Conservation (phyloP, 2,329 filamentous ascomycete genomes). For the Amauroascus verrucosus region DNA sequence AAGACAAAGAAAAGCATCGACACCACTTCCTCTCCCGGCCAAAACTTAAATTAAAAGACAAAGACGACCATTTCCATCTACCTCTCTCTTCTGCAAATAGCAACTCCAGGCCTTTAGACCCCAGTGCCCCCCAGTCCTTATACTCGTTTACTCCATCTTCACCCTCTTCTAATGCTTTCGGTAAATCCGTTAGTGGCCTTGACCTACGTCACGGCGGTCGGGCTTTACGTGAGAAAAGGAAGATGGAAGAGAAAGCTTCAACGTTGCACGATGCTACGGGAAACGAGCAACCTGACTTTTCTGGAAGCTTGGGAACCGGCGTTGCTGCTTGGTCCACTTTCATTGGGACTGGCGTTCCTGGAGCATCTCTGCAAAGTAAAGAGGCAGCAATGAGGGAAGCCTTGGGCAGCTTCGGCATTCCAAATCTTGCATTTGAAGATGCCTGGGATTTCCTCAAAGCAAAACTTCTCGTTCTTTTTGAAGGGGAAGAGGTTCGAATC, state of each 20-base stretch:
- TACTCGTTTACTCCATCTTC: conserved; percentile 58
- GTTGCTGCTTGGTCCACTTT: conserved; percentile 23
- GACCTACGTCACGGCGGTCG: conserved; percentile 69
- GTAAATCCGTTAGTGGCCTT: conserved; percentile 70
- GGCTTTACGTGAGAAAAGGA: conserved; percentile 69
- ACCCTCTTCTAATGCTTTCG: conserved; percentile 53
- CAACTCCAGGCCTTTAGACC: conserved; percentile 54
- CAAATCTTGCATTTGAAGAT: conserved; percentile 58
- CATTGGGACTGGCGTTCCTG: conserved; percentile 26
- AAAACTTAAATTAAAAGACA: conserved; percentile 54
- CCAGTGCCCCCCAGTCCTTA: conserved; percentile 52
- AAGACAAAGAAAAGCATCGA: conserved; percentile 37
- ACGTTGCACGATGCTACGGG: conserved; percentile 14
- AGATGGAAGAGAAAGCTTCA: conserved; percentile 50
- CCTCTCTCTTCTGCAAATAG: conserved; percentile 55
- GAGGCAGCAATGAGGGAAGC: conserved; percentile 34
- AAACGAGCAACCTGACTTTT: conserved; percentile 28
- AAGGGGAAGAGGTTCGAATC: conserved; percentile 53
- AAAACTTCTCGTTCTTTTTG: conserved; percentile 53
- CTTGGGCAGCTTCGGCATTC: conserved; percentile 48
- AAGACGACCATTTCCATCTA: conserved; percentile 47
- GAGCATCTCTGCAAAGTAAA: conserved; percentile 17
- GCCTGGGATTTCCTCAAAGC: conserved; percentile 58
- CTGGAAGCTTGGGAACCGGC: conserved; percentile 21
- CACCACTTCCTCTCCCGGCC: conserved; percentile 57